These are phyloP conservation scores for Aspergillus sp. DNA, from an alignment of 2,329 filamentous ascomycete genomes.

Conservation along the genomic window DNA sequence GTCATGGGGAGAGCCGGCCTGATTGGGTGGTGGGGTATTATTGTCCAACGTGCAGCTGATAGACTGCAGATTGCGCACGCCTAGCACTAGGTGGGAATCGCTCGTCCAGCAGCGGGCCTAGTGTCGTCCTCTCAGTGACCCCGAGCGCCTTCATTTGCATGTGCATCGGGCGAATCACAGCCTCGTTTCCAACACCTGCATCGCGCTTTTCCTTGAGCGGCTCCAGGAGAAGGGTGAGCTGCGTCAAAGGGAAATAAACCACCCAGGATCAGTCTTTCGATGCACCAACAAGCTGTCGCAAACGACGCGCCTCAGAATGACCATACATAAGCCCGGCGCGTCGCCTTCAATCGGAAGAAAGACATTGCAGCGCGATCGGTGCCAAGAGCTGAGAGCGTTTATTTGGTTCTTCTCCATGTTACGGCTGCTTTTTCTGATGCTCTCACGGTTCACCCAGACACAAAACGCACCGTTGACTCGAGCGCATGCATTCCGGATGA, in stretches of 20 bases:
- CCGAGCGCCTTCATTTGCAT: slow-evolving; percentile 17
- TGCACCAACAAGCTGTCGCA: slow-evolving; percentile 4
- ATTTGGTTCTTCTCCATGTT: background rate
- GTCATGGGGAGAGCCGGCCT: slow-evolving; percentile 13
- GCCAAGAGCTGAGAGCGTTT: slow-evolving; percentile 3
- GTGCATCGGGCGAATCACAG: slow-evolving; percentile 19
- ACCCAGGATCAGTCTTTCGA: slow-evolving; percentile 9
- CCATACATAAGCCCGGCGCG: slow-evolving; percentile 17
- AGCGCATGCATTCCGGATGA: slow-evolving; percentile 5
- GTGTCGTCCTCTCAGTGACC: background rate
- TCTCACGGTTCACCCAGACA: background rate
- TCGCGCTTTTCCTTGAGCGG: slow-evolving; percentile 20
- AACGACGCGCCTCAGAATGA: slow-evolving; percentile 12
- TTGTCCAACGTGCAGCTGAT: slow-evolving; percentile 24
- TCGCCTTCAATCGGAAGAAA: slow-evolving; percentile 1
- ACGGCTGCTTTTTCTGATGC: background rate
- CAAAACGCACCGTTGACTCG: background rate
- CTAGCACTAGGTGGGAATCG: background rate
- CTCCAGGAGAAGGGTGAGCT: slow-evolving; percentile 15
- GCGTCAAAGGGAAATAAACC: slow-evolving; percentile 7
- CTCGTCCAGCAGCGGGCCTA: background rate
- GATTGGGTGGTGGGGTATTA: slow-evolving; percentile 11
- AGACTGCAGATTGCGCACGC: slow-evolving; percentile 9
- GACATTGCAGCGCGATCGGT: background rate
- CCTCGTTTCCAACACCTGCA: slow-evolving; percentile 17